These are phyloP conservation scores for Chrysoporthe deuterocubensis DNA, from an alignment of 2,329 filamentous ascomycete genomes.

Conservation along the genomic window DNA sequence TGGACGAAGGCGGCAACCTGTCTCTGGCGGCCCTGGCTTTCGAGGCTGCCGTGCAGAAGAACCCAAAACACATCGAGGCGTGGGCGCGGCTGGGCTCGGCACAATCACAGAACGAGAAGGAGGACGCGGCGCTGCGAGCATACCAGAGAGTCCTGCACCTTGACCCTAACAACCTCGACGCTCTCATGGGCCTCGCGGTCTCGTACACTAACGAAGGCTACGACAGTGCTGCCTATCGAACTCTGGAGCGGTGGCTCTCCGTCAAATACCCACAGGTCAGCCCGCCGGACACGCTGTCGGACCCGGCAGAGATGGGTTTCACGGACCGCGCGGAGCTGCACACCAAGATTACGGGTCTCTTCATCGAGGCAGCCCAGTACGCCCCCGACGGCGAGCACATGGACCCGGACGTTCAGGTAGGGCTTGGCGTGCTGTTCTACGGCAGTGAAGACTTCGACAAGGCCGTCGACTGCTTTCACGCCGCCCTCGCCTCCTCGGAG, in stretches of 20 bases:
- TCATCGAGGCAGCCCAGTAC: conserved; percentile 89
- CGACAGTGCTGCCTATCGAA: conserved; percentile 94
- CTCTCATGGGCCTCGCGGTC: conserved; percentile 92
- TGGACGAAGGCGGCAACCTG: conserved; percentile 91
- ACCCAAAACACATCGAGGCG: conserved; percentile 84
- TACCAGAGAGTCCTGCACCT: conserved; percentile 88
- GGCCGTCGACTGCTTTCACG: conserved; percentile 96
- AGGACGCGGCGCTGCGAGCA: conserved; percentile 91
- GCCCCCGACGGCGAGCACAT: conserved; percentile 92
- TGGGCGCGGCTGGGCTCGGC: conserved; percentile 92
- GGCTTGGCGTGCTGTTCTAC: conserved; percentile 95
- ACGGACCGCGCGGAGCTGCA: conserved; percentile 90
- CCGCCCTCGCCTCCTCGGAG: conserved; percentile 85
- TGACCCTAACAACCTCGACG: conserved; percentile 83
- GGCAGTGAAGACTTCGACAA: conserved; percentile 98
- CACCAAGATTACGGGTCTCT: conserved; percentile 85
- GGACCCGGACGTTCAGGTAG: conserved; percentile 98
- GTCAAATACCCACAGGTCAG: conserved; percentile 88
- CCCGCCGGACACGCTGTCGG: conserved; percentile 71
- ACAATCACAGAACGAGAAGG: conserved; percentile 98
- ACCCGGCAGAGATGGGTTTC: conserved; percentile 85
- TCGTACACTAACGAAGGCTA: conserved; percentile 99
- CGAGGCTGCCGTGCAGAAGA: conserved; percentile 91
- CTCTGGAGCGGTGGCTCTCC: conserved; percentile 95
- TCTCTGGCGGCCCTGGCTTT: conserved; percentile 93